A percentile compares a stretch with the other conserved stretches of the same genome.
Conservation (phyloP, 495 filamentous ascomycete genomes). For the Aspergillus ostianus region DNA sequence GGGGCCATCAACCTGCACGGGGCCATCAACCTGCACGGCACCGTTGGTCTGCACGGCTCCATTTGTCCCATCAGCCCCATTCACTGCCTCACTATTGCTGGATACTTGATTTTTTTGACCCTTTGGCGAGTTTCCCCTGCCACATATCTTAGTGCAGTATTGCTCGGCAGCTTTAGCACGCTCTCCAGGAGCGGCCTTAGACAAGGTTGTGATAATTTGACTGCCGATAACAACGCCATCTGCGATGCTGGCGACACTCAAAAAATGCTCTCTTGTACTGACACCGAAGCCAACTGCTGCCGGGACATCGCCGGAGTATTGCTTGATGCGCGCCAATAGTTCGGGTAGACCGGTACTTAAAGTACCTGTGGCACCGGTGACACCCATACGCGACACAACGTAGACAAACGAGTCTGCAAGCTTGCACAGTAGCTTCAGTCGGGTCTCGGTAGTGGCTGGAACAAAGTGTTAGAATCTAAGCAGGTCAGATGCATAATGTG, state of each 20-base stretch:
- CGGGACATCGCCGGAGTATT: background rate
- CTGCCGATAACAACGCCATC: slow-evolving; percentile 8
- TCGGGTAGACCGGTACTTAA: background rate
- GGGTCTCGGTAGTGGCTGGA: slow-evolving; percentile 62
- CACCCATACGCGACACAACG: slow-evolving; percentile 72
- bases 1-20: too few species aligned
- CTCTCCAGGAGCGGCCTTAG: background rate
- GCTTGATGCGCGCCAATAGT: background rate
- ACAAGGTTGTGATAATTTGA: background rate
- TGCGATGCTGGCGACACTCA: background rate
- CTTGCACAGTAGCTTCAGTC: slow-evolving; percentile 80
- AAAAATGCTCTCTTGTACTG: background rate
- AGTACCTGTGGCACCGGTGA: background rate
- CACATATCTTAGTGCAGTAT: background rate
- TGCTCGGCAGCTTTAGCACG: background rate
- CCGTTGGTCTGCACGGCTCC: too few species aligned
- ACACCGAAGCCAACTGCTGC: slow-evolving; percentile 3
- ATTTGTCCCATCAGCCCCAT: too few species aligned
- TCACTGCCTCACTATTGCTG: too few species aligned
- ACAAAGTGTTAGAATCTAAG: too few species aligned
- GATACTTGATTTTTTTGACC: too few species aligned
- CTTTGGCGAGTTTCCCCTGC: too few species aligned
- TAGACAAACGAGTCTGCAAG: slow-evolving; percentile 92
- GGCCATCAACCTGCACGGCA: too few species aligned
- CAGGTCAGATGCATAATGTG: too few species aligned